Evolutionary conservation across 2,329 filamentous ascomycete species (phyloP).

Genomic region (Cercospora beticola): DNA sequence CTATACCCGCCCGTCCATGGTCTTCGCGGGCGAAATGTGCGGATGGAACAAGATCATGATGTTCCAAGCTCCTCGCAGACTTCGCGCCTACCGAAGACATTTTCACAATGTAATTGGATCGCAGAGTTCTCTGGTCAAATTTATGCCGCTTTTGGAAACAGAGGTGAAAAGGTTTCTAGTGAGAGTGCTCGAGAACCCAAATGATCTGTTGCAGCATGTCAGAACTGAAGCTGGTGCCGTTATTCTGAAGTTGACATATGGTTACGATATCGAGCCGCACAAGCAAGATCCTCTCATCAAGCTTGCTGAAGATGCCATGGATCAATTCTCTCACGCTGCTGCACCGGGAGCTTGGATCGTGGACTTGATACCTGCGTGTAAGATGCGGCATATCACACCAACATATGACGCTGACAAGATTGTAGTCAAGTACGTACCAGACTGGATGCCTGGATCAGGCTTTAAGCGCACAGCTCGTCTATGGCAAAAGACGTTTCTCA

Average conservation of each 20-base stretch:
- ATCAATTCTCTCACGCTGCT: slow-evolving; percentile 43
- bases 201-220: slow-evolving; percentile 45
- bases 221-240: slow-evolving; percentile 42
- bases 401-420: not conserved
- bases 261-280: slow-evolving; percentile 47
- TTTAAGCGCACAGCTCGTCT: slow-evolving; percentile 46
- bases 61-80: not conserved
- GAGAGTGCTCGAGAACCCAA: slow-evolving; percentile 41
- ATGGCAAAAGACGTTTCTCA: slow-evolving; percentile 38
- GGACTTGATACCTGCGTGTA: slow-evolving; percentile 45
- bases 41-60: slow-evolving; percentile 43
- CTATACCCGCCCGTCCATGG: slow-evolving; percentile 39
- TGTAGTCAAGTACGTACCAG: slow-evolving; percentile 43
- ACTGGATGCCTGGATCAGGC: slow-evolving; percentile 47
- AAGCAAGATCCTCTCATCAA: slow-evolving; percentile 46
- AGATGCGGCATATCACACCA: not conserved
- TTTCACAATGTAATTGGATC: slow-evolving; percentile 47
- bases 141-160: slow-evolving; percentile 42
- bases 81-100: slow-evolving; percentile 45
- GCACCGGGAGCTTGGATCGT: slow-evolving; percentile 49
- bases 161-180: slow-evolving; percentile 49
- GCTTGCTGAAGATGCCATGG: slow-evolving; percentile 43
- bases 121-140: slow-evolving; percentile 24
- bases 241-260: slow-evolving; percentile 48
- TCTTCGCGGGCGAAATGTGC: slow-evolving; percentile 25